phyloP scores from a whole-genome alignment of 805 yeast genomes.

The Saccharomycopsis babjevae region DNA sequence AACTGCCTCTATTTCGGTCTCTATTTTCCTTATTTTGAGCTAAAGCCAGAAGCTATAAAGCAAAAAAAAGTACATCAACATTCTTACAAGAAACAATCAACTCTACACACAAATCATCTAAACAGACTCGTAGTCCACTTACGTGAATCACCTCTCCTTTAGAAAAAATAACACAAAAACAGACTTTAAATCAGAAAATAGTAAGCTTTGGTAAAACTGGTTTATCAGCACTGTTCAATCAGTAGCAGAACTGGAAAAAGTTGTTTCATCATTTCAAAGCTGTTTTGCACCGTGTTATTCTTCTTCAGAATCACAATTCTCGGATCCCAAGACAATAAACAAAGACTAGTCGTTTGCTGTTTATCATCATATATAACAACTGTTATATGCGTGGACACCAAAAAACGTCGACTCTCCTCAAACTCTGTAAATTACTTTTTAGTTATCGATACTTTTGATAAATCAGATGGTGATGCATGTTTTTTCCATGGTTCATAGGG shows the following conservation, averaged over 20 bases:
- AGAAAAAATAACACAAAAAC: not conserved
- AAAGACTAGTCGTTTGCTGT: not conserved
- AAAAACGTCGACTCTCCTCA: not conserved
- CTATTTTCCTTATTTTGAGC: too few relatives aligned
- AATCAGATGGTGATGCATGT: slow-evolving; percentile 19
- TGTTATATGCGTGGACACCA: not conserved
- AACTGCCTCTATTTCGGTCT: too few relatives aligned
- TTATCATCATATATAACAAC: not conserved
- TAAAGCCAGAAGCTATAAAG: too few relatives aligned
- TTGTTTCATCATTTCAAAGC: slow-evolving; percentile 15
- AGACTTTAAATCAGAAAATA: slow-evolving; percentile 2
- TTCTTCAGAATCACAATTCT: too few relatives aligned
- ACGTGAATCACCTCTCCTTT: too few relatives aligned
- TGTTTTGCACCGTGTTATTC: not conserved
- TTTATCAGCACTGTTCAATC: slow-evolving; percentile 16
- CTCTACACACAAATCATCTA: too few relatives aligned
- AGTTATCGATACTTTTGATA: not conserved
- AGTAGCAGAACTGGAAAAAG: slow-evolving; percentile 19
- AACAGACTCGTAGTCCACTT: too few relatives aligned
- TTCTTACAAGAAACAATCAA: too few relatives aligned
- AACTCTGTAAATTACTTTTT: too few relatives aligned
- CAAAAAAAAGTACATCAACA: too few relatives aligned
- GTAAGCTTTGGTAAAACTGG: slow-evolving; percentile 13
- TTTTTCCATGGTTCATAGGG: slow-evolving; percentile 16
- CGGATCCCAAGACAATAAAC: not conserved